Base-by-base conservation (phyloP, 306 rosid genomes). In the Quillaja saponaria region DNA sequence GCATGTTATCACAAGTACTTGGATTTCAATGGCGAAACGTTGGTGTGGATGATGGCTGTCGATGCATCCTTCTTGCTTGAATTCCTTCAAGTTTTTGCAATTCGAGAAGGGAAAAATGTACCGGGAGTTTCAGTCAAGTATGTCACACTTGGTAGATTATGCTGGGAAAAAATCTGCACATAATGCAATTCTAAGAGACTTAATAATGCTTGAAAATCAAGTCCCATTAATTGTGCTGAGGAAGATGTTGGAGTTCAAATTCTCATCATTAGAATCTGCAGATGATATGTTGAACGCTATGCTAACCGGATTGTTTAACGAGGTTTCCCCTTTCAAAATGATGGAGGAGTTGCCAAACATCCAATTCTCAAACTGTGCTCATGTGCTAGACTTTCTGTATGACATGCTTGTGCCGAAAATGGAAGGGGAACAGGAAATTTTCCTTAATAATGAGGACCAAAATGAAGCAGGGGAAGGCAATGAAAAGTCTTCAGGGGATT, bases 201-300 rank as follows among this genome's bases (percentile, higher is more conserved):
- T 81, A n/a, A 76, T 87, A 1, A 87, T 81, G 96, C 80, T 90
- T 1, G 96, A 87, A 79, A 87, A 90, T 52, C 96, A 87, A 73
- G 76, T 90, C n/a, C 97, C 97, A 9, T 11, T 87, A 13, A 69
- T 83, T 70, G 80, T 85, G 14, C 31, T 83, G 58, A 81, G 94
- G 62, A 83, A 83, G 57, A 58, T 76, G 80, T 41, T 87, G 34
- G 74, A 83, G 58, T 62, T 81, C 58, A 82, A 47, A 48, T 78
- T 77, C 68, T 45, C 81, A 0, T 64, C 84, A 1, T 60, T 60
- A 0, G 87, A 79, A 73, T 55, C 44, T 8, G 79, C 88, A 0
- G 87, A 85, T 56, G 72, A 85, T 2, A 50, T 64, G 65, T 66
- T 87, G 71, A 10, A 55, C 16, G 47, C 81, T 8, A 87, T 90